phyloP scores from a whole-genome alignment of 2,329 filamentous ascomycete genomes.

The Zymoseptoria crescenta region DNA sequence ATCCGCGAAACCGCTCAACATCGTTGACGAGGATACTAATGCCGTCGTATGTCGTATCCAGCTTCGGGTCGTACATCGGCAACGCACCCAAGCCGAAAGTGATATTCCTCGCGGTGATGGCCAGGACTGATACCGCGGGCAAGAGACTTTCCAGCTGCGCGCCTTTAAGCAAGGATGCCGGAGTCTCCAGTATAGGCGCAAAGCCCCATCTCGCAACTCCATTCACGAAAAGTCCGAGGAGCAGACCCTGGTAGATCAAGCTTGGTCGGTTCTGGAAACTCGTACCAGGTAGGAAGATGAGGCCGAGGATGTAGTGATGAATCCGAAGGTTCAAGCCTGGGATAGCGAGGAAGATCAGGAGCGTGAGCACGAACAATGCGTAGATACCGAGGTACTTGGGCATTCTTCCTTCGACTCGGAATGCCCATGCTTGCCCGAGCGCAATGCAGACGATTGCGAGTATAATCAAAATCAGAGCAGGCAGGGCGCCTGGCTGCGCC shows the following conservation, averaged over 20 bases:
- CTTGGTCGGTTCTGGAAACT: conserved; percentile 78
- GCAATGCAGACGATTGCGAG: conserved; percentile 61
- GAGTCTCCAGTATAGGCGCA: conserved; percentile 78
- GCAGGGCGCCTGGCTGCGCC: conserved; percentile 80
- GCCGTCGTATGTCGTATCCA: conserved; percentile 54
- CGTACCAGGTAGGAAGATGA: conserved; percentile 81
- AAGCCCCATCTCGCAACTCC: conserved; percentile 93
- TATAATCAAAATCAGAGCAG: conserved; percentile 72
- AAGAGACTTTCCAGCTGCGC: conserved; percentile 51
- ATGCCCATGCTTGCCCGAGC: conserved; percentile 71
- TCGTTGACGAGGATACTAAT: conserved; percentile 78
- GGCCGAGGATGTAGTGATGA: conserved; percentile 87
- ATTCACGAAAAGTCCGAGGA: conserved; percentile 88
- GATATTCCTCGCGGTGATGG: conserved; percentile 48
- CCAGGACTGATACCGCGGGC: conserved; percentile 41
- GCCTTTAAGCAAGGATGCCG: conserved; percentile 56
- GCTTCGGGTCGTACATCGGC: conserved; percentile 32
- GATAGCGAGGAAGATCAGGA: conserved; percentile 63
- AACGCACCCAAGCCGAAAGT: conserved; percentile 51
- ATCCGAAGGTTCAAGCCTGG: conserved; percentile 77
- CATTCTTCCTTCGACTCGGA: conserved; percentile 77
- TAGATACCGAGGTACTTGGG: conserved; percentile 73
- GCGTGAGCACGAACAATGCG: conserved; percentile 54
- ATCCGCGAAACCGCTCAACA: conserved; percentile 70
- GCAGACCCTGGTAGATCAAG: conserved; percentile 78